Percentiles rank a stretch among this genome's conserved stretches.
These are phyloP conservation scores for Volvox reticuliferus DNA, from an alignment of 139 green algal species.

Conservation along the genomic window DNA sequence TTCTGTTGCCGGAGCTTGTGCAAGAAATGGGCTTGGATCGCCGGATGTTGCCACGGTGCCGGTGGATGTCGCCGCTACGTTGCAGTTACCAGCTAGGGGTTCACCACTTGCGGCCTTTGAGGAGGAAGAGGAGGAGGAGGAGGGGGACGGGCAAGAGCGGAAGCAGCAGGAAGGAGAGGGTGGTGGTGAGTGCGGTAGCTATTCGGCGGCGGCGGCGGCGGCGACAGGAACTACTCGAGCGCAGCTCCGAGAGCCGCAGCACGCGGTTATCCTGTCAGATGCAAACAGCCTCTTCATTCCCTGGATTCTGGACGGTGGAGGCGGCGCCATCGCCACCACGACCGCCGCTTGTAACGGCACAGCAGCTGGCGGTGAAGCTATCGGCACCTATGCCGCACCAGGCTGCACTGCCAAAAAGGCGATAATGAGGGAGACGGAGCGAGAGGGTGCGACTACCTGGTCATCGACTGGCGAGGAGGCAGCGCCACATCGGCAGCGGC, in stretches of 20 bases:
- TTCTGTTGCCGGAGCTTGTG: too few species aligned
- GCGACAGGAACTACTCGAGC: not conserved
- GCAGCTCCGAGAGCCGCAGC: not conserved
- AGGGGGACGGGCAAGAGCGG: too few species aligned
- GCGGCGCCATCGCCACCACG: not conserved
- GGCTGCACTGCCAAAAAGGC: too few species aligned
- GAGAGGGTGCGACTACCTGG: not conserved
- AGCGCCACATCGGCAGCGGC: not conserved
- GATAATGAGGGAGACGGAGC: too few species aligned
- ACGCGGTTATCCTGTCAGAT: slow-evolving; percentile 58
- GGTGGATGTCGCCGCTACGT: not conserved
- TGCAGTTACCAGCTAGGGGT: not conserved
- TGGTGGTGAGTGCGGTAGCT: not conserved
- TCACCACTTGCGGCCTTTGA: not conserved
- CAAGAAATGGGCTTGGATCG: too few species aligned
- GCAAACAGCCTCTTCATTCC: slow-evolving; percentile 65
- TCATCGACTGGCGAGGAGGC: not conserved
- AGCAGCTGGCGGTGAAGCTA: not conserved
- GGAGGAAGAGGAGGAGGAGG: not conserved
- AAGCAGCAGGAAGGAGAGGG: too few species aligned
- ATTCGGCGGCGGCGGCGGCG: too few species aligned
- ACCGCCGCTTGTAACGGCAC: not conserved
- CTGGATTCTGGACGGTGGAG: slow-evolving; percentile 53
- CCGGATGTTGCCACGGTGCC: too few species aligned
- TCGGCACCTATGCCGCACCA: too few species aligned